Percentiles rank a stretch among this genome's conserved stretches.
phyloP scores from a whole-genome alignment of 495 filamentous ascomycete species.

The Penicillium desertorum region DNA sequence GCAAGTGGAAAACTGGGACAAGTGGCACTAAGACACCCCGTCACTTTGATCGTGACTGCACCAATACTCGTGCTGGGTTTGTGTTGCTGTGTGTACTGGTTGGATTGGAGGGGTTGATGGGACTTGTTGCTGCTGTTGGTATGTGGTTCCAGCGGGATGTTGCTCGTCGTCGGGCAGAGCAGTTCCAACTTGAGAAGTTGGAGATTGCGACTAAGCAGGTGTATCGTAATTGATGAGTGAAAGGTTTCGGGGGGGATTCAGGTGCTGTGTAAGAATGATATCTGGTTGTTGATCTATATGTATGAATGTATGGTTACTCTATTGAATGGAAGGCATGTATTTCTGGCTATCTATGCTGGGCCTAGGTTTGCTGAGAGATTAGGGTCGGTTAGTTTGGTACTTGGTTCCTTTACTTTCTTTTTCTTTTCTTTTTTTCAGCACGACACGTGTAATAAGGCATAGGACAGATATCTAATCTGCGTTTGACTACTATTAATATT shows the following conservation, averaged over 20 bases:
- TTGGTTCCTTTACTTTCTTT: too few relatives aligned
- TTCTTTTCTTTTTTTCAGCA: too few relatives aligned
- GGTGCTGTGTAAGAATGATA: background rate
- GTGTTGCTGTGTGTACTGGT: slow-evolving; percentile 43
- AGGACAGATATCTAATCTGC: too few relatives aligned
- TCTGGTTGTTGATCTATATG: background rate
- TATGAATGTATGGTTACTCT: background rate
- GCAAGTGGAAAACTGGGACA: slow-evolving; percentile 43
- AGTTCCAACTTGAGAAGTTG: slow-evolving; percentile 33
- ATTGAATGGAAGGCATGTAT: background rate
- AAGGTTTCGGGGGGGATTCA: background rate
- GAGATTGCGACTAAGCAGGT: slow-evolving; percentile 33
- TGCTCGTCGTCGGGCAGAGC: slow-evolving; percentile 32
- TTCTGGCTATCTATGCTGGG: background rate
- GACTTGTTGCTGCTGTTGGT: slow-evolving; percentile 39
- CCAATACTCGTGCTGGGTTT: slow-evolving; percentile 40
- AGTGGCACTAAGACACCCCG: slow-evolving; percentile 25
- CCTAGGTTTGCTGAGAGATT: background rate
- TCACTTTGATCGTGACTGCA: slow-evolving; percentile 48
- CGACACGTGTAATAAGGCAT: too few relatives aligned
- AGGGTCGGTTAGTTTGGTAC: background rate
- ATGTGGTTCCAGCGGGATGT: slow-evolving; percentile 43
- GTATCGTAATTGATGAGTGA: slow-evolving; percentile 14
- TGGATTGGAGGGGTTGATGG: slow-evolving; percentile 46
- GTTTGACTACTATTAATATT: too few relatives aligned